Evolutionary conservation across 805 yeast species (phyloP).

Genomic region (Candida nemodendra): DNA sequence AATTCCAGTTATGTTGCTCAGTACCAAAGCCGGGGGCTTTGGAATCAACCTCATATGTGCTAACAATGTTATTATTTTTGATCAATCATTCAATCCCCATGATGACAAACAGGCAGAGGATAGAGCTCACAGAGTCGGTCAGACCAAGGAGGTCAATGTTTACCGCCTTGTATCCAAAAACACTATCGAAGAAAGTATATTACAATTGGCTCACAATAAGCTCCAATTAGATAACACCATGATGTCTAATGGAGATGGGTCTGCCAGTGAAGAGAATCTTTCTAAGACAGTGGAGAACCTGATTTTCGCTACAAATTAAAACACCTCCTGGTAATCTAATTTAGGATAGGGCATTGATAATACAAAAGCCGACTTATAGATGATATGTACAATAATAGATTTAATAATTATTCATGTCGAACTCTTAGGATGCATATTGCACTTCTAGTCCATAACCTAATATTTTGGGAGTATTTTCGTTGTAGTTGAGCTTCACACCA

Average conservation of each 20-base stretch:
- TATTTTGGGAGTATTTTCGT: conserved; percentile 45
- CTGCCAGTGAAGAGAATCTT: conserved; percentile 50
- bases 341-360: no score
- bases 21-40: conserved; percentile 98
- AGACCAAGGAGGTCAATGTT: conserved; percentile 71
- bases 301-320: conserved; percentile 35
- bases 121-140: conserved; percentile 97
- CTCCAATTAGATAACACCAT: conserved; percentile 76
- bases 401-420: neutral
- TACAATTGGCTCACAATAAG: conserved; percentile 83
- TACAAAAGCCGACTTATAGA: no score
- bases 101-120: conserved; percentile 99
- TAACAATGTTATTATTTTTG: conserved; percentile 85
- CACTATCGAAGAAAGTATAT: conserved; percentile 87
- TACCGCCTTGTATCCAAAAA: conserved; percentile 67
- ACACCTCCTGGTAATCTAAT: no score
- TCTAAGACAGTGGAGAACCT: conserved; percentile 51
- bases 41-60: conserved; percentile 97
- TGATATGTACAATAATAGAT: neutral
- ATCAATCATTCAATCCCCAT: conserved; percentile 95
- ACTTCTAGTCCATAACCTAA: conserved; percentile 57
- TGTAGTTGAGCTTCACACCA: conserved; percentile 57
- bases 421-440: conserved; percentile 53
- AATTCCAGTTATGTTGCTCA: conserved; percentile 82
- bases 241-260: conserved; percentile 41